Evolutionary conservation across 306 rosid genomes (phyloP).

Genomic region (Medicago arabica): DNA sequence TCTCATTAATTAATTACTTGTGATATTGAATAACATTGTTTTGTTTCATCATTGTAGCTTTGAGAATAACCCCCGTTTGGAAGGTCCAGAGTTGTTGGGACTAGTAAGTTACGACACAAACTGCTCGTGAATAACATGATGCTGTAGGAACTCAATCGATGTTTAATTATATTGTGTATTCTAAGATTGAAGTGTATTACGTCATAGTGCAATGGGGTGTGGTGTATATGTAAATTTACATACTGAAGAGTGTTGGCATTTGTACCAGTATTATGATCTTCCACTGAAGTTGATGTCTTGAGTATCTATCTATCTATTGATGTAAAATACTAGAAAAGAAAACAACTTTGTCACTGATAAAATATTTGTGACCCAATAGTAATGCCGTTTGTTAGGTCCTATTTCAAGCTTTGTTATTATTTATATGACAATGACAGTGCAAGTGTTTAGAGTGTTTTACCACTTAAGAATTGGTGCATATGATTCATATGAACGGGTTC

Average conservation of each 20-base stretch:
- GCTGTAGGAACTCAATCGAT: conserved; percentile 47
- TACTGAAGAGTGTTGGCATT: conserved; percentile 52
- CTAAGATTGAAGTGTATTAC: conserved; percentile 54
- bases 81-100: conserved; percentile 95
- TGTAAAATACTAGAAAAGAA: conserved; percentile 53
- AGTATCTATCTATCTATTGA: conserved; percentile 59
- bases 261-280: conserved; percentile 51
- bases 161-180: conserved; percentile 49
- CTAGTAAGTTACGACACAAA: conserved; percentile 92
- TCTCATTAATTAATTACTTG: background rate
- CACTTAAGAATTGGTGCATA: background rate
- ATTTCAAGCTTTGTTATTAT: background rate
- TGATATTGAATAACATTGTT: conserved; percentile 30
- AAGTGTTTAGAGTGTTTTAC: background rate
- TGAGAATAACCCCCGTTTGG: conserved; percentile 85
- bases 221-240: conserved; percentile 67
- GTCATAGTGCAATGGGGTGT: conserved; percentile 60
- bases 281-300: conserved; percentile 47
- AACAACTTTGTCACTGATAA: conserved; percentile 38
- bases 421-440: background rate
- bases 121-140: conserved; percentile 67
- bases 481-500: background rate
- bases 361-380: conserved; percentile 27
- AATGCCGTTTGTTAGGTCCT: background rate
- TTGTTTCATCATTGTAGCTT: conserved; percentile 66